Base-by-base conservation (phyloP, 495 filamentous ascomycete genomes). In the Xylaria palmicola region DNA sequence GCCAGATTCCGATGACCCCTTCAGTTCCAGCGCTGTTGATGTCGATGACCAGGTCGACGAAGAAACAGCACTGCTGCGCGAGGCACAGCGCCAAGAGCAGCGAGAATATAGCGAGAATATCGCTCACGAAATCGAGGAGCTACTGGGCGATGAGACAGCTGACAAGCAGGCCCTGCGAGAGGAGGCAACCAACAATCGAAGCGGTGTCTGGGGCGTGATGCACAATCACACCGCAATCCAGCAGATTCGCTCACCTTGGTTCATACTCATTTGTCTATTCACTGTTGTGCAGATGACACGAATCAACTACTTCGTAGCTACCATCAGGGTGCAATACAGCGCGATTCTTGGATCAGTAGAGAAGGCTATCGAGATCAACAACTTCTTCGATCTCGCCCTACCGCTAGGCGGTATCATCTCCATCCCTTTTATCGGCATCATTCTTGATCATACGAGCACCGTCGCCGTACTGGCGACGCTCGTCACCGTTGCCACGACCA, bases 231-330 rank as follows among this genome's bases (percentile, higher is more conserved):
- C 88, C 4, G 90, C 91, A 0, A 63, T 79, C 13, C 74, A 88
- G 52, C 94, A 98, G 75, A 90, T 98, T 68, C 73, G 69, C 30
- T 87, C 86, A 2, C 88, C 88, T 2, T 98, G 93, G 93, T 98
- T 96, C 66, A 74, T 90, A 24, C 79, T 97, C 27, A 92, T 97
- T 62, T 87, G 90, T 6, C 66, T 90, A 2, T 97, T 97, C 74
- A 97, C 94, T 0, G 81, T 94, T 22, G 73, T 96, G 19, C 91
- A 94, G 73, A 97, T 96, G 93, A 90, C 89, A 0, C 85, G 93
- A 17, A 97, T 97, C 72, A 98, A 98, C 76, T 98, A 92, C 81
- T 98, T 98, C 67, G 91, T 98, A 30, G 92, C 94, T 1, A 94
- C 94, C 2, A 86, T 98, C 61, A 85, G 88, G 19, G 79, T 86